Evolutionary conservation across 306 rosid species (phyloP), one percentile per base, ranked within the genome.

Genomic region (Lagenaria siceraria): DNA sequence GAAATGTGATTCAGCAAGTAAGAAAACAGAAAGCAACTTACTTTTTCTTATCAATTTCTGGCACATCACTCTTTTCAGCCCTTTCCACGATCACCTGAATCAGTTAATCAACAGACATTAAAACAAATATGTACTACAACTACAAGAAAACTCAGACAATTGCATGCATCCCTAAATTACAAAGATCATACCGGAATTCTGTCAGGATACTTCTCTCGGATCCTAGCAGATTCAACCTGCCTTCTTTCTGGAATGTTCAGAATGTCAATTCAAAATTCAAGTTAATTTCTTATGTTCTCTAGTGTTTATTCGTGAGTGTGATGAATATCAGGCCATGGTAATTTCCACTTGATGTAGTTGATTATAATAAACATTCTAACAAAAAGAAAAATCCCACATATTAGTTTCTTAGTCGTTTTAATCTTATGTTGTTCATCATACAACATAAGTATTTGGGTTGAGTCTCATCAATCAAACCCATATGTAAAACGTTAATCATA

Each of bases 61-160:
- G 96, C 48, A 87, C 87, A 53, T 87, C 88, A 81, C 84, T 87
- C 88, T 88, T 88, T 38, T 84, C 89, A 74, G 89, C 91, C 86
- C 84, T 88, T 75, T 88, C 96, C 38, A 90, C 92, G 78, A 90
- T 85, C 80, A 90, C 96, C 92, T 90, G 64, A 70, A 76, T 76
- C 80, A 76, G 27, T 14, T 21, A 61, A 27, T 11, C 54, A 27
- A 59, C 14, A 77, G 14, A 38, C 19, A 22, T 55, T 10, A 40
- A 76, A 77, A 63, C 65, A 76, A 29, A 11, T 10, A 54, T 3
- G 43, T 55, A 74, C 22, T 18, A 18, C 6, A 56, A 54, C 12
- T 8, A 24, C 14, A 58, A 21, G 2, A 14, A 40, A 40, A 10
- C 24, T 21, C 71, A 40, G 5, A 40, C 31, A 21, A 40, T 36